Evolutionary conservation across 768 basidiomycete species (phyloP).

Genomic region (Suillus occidentalis): DNA sequence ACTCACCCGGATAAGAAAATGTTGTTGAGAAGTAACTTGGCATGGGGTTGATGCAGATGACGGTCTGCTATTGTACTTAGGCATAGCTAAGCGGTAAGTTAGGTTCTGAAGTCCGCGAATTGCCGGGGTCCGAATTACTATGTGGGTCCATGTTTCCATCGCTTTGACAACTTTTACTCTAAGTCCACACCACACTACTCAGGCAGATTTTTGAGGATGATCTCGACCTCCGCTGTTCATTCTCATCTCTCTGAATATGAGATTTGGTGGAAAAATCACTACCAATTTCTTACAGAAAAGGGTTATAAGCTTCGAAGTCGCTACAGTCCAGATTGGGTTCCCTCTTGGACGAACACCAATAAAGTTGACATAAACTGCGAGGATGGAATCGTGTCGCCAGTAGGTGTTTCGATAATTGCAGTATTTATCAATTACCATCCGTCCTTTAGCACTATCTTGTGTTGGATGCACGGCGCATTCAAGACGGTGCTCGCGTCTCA

Average conservation of each 20-base stretch:
- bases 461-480: constrained; percentile 26
- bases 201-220: neutral
- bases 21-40: too few relatives aligned
- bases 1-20: too few relatives aligned
- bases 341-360: constrained; percentile 19
- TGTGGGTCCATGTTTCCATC: too few relatives aligned
- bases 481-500: constrained; percentile 25
- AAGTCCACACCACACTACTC: too few relatives aligned
- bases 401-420: neutral
- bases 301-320: constrained; percentile 19
- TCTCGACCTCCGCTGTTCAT: neutral
- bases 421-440: too few relatives aligned
- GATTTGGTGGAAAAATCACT: constrained; percentile 7
- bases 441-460: neutral
- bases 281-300: constrained; percentile 14
- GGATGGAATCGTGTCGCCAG: neutral
- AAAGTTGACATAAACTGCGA: constrained; percentile 7
- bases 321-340: constrained; percentile 21
- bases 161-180: too few relatives aligned
- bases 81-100: too few relatives aligned
- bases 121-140: too few relatives aligned
- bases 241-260: neutral
- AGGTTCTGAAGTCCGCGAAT: too few relatives aligned
- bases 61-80: too few relatives aligned
- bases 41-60: too few relatives aligned